These are phyloP conservation scores for Trichopus zeylanicus DNA, from an alignment of 116 monocot species.

Conservation along the genomic window DNA sequence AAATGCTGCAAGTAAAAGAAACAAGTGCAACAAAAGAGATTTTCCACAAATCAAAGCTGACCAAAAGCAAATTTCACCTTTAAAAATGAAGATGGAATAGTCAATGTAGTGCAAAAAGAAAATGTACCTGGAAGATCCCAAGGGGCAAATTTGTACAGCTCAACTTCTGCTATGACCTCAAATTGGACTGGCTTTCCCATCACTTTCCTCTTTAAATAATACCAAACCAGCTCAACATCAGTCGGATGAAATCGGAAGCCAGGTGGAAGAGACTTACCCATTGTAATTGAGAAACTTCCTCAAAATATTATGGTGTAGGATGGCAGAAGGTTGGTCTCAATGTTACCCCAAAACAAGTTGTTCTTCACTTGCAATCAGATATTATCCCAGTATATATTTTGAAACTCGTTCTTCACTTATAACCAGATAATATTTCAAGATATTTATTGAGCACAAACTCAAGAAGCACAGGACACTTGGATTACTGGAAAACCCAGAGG, in stretches of 20 bases:
- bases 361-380: conserved; percentile 4
- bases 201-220: conserved; percentile 68
- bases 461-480: neutral
- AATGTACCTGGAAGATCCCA: conserved; percentile 69
- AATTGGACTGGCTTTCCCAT: conserved; percentile 30
- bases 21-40: too few relatives aligned
- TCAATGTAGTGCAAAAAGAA: too few relatives aligned
- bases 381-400: neutral
- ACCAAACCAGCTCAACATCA: conserved; percentile 56
- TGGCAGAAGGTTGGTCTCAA: too few relatives aligned
- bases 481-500: neutral
- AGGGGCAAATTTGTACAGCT: conserved; percentile 71
- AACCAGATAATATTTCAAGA: too few relatives aligned
- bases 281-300: neutral
- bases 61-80: too few relatives aligned
- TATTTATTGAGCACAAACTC: too few relatives aligned
- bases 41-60: too few relatives aligned
- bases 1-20: neutral
- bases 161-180: conserved; percentile 52
- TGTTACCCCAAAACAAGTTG: neutral
- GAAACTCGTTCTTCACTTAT: too few relatives aligned
- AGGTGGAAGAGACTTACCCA: conserved; percentile 34
- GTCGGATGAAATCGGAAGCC: conserved; percentile 82
- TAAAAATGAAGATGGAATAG: too few relatives aligned
- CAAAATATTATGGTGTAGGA: neutral